phyloP scores from a whole-genome alignment of 495 filamentous ascomycete species.

The Ascobolus immersus region DNA sequence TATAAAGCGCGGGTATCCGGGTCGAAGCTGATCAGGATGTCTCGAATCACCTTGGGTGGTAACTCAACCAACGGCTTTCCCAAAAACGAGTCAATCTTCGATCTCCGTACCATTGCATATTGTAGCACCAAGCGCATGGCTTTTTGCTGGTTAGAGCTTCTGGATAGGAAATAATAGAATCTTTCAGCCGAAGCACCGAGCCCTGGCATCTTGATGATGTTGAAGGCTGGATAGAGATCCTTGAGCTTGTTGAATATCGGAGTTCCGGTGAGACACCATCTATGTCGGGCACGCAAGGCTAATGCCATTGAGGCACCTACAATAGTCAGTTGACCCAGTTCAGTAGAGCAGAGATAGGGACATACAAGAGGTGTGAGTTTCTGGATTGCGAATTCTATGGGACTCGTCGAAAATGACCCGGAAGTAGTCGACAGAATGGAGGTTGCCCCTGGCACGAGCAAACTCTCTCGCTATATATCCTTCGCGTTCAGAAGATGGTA shows the following conservation, averaged over 20 bases:
- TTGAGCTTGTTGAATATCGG: constrained; percentile 49
- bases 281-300: constrained; percentile 37
- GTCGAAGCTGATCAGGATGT: no score
- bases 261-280: constrained; percentile 66
- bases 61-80: constrained; percentile 9
- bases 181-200: no score
- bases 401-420: constrained; percentile 54
- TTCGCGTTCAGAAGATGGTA: no score
- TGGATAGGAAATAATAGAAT: no score
- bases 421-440: neutral
- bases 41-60: constrained; percentile 8
- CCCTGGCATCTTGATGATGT: neutral
- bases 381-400: constrained; percentile 58
- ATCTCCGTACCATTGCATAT: constrained; percentile 11
- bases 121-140: no score
- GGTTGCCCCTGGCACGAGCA: neutral
- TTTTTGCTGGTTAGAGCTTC: no score
- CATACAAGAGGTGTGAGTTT: constrained; percentile 43
- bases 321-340: constrained; percentile 33
- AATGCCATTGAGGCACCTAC: no score
- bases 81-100: constrained; percentile 11
- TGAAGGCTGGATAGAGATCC: constrained; percentile 78
- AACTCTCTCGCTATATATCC: no score
- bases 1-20: no score
- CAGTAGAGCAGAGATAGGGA: constrained; percentile 42